These are phyloP conservation scores for Scytalidium sp. DNA, from an alignment of 2,329 filamentous ascomycete species.

Conservation along the genomic window DNA sequence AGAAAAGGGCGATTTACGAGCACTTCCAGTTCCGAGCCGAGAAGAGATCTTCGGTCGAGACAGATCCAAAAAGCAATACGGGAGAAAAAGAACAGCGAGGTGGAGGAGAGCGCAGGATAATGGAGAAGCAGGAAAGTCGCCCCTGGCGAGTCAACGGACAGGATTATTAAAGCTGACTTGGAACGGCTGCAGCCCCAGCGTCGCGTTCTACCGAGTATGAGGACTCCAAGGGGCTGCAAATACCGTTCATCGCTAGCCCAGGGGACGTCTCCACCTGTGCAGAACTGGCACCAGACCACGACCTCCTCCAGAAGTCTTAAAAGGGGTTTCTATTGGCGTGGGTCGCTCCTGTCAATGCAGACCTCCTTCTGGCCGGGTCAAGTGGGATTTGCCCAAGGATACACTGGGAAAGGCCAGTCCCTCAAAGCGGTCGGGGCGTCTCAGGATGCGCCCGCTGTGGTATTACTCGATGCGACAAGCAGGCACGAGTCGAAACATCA, in stretches of 20 bases:
- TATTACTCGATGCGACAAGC: not conserved
- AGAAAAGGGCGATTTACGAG: not conserved
- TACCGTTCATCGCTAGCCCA: constrained; percentile 5
- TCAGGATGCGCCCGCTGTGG: not conserved
- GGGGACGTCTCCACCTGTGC: not conserved
- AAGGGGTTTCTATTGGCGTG: not conserved
- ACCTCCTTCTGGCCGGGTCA: not conserved
- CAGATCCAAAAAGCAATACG: not conserved
- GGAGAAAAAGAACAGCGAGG: not conserved
- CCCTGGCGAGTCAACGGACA: not conserved
- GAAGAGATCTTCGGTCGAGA: not conserved
- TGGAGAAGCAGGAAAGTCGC: not conserved
- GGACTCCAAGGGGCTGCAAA: not conserved
- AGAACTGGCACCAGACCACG: not conserved
- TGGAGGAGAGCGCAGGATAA: not conserved
- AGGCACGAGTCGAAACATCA: not conserved
- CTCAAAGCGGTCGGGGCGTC: not conserved
- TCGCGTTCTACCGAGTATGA: not conserved
- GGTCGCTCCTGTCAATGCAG: not conserved
- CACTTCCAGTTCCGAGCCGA: not conserved
- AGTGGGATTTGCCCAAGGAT: not conserved
- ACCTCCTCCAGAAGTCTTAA: not conserved
- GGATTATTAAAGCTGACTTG: not conserved
- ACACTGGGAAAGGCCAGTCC: not conserved
- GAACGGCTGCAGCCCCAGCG: not conserved